Conservation (phyloP, 345 rosid genomes). For the Barbarea vulgaris region DNA sequence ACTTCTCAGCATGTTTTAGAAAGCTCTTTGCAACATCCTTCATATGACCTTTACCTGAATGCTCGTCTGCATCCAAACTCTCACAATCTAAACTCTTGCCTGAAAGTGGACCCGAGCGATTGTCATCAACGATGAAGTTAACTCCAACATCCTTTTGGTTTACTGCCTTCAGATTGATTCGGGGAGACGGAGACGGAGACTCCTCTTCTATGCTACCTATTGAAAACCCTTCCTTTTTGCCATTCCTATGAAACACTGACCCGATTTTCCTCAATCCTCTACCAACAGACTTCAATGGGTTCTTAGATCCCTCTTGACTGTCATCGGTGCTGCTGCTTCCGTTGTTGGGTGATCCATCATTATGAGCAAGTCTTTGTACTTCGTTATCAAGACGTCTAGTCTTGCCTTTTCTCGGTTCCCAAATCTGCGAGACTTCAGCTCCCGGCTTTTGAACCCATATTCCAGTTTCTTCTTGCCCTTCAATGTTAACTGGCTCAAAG, state of each 20-base stretch:
- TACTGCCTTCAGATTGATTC: constrained; percentile 59
- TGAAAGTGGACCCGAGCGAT: constrained; percentile 39
- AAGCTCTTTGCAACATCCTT: constrained; percentile 66
- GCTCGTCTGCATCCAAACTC: constrained; percentile 42
- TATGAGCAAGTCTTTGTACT: constrained; percentile 42
- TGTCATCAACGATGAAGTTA: constrained; percentile 55
- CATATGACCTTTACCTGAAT: constrained; percentile 51
- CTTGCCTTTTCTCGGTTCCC: constrained; percentile 94
- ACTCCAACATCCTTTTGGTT: constrained; percentile 53
- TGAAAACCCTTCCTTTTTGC: constrained; percentile 43
- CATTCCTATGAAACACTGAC: constrained; percentile 53
- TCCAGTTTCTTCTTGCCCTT: constrained; percentile 68
- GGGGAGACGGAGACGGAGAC: constrained; percentile 51
- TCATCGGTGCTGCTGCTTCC: constrained; percentile 57
- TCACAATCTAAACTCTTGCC: constrained; percentile 41
- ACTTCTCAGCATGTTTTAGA: constrained; percentile 64
- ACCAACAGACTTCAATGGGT: constrained; percentile 41
- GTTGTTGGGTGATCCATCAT: constrained; percentile 46
- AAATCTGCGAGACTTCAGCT: constrained; percentile 65
- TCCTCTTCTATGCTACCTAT: constrained; percentile 48
- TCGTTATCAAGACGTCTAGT: constrained; percentile 52
- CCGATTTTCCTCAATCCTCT: constrained; percentile 58
- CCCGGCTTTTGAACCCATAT: constrained; percentile 93
- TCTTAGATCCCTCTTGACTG: constrained; percentile 48
- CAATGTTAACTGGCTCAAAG: constrained; percentile 71